A percentile compares a stretch with the other conserved stretches of the same genome.
phyloP scores from a whole-genome alignment of 2,329 filamentous ascomycete genomes.

The Ophiostoma ulmi region DNA sequence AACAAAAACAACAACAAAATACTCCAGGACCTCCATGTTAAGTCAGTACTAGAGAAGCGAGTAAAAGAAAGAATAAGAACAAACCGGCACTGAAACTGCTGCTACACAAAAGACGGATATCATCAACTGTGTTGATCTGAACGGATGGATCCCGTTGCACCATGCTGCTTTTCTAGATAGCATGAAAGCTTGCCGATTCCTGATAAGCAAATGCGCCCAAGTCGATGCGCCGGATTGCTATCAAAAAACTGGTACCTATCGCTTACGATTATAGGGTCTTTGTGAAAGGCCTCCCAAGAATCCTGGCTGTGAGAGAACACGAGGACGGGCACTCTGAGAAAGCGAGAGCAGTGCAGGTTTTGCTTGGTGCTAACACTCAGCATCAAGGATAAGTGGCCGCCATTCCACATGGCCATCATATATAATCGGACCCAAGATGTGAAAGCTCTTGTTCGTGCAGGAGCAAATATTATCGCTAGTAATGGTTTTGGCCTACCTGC shows the following conservation, averaged over 20 bases:
- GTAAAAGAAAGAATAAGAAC: too few relatives aligned
- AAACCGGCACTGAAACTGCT: neutral
- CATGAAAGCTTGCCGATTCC: neutral
- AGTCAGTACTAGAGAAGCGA: too few relatives aligned
- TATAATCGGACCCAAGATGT: neutral
- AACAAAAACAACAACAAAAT: neutral
- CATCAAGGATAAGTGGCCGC: neutral
- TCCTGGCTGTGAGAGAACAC: neutral
- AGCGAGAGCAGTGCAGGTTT: neutral
- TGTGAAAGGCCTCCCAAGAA: neutral
- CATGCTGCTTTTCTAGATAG: neutral
- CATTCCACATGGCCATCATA: neutral
- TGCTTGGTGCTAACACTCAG: neutral
- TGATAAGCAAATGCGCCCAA: neutral
- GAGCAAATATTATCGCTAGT: neutral
- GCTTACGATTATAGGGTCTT: neutral
- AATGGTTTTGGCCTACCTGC: neutral
- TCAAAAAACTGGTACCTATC: neutral
- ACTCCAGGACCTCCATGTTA: neutral
- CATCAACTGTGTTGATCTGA: neutral
- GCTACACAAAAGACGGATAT: neutral
- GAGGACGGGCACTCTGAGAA: neutral
- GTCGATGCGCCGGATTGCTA: neutral
- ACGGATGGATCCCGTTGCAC: neutral
- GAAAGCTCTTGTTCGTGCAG: neutral